These are phyloP conservation scores for Monilinia polystroma DNA, from an alignment of 2,329 filamentous ascomycete genomes.

Conservation along the genomic window DNA sequence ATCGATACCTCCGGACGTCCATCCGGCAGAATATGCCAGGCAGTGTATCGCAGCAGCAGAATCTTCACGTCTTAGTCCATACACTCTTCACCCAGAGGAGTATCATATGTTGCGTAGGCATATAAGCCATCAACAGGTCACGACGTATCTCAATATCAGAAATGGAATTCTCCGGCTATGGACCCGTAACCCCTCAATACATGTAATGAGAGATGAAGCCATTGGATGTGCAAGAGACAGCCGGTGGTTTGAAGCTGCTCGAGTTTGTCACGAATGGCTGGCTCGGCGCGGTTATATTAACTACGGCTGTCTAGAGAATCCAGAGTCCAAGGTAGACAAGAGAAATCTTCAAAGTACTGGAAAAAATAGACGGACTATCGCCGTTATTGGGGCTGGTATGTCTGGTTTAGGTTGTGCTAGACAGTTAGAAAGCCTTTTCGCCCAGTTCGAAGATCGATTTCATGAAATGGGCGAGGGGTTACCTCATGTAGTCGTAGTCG, in stretches of 20 bases:
- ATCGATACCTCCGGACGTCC: constrained; percentile 76
- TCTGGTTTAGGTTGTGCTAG: constrained; percentile 88
- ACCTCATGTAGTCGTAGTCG: constrained; percentile 76
- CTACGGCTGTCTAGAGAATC: constrained; percentile 82
- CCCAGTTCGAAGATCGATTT: constrained; percentile 72
- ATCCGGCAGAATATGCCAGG: constrained; percentile 76
- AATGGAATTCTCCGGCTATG: constrained; percentile 92
- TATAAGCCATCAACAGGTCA: constrained; percentile 85
- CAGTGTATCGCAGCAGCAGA: constrained; percentile 90
- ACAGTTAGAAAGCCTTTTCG: constrained; percentile 82
- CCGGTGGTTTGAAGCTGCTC: constrained; percentile 86
- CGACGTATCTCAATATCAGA: constrained; percentile 91
- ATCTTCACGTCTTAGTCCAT: constrained; percentile 84
- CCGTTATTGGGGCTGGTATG: constrained; percentile 91
- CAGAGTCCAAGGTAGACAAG: constrained; percentile 41
- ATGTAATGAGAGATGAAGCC: constrained; percentile 80
- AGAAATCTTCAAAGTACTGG: constrained; percentile 43
- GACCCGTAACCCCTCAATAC: constrained; percentile 80
- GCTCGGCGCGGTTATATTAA: constrained; percentile 92
- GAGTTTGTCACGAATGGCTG: constrained; percentile 89
- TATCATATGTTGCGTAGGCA: constrained; percentile 77
- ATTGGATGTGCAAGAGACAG: constrained; percentile 84
- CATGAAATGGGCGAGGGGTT: constrained; percentile 62
- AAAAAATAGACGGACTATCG: constrained; percentile 67
- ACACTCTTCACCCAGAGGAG: constrained; percentile 80